Conservation (phyloP, 768 basidiomycete genomes). For the Panaeolus papilionaceus region DNA sequence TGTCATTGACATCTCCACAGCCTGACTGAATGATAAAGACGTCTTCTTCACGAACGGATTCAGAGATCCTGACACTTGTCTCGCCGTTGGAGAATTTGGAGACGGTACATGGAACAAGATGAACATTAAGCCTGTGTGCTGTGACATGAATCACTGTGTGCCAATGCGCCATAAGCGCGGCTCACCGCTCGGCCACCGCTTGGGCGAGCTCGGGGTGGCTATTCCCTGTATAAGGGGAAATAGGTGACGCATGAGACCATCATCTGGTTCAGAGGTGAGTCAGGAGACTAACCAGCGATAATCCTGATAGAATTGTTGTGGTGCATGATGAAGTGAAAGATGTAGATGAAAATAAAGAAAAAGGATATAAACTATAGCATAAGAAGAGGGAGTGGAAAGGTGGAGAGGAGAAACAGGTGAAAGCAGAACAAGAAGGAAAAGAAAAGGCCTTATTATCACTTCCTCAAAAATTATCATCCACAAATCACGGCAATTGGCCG, state of each 20-base stretch:
- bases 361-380: constrained; percentile 45
- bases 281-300: constrained; percentile 62
- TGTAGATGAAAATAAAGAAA: constrained; percentile 25
- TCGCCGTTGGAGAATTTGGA: constrained; percentile 95
- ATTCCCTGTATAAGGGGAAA: constrained; percentile 68
- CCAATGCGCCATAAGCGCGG: constrained; percentile 52
- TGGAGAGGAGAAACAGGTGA: constrained; percentile 45
- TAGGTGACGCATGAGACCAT: constrained; percentile 26
- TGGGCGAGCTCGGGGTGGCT: constrained; percentile 98
- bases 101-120: constrained; percentile 84
- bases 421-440: constrained; percentile 29
- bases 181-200: constrained; percentile 96
- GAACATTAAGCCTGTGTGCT: constrained; percentile 80
- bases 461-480: constrained; percentile 37
- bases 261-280: constrained; percentile 14
- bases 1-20: constrained; percentile 90
- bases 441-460: constrained; percentile 22
- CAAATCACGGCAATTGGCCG: constrained; percentile 43
- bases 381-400: constrained; percentile 29
- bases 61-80: constrained; percentile 92
- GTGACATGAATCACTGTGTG: constrained; percentile 54
- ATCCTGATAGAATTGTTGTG: constrained; percentile 84
- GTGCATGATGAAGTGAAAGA: constrained; percentile 53
- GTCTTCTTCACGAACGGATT: constrained; percentile 97
- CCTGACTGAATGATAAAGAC: constrained; percentile 98